Conservation (phyloP, 2,329 filamentous ascomycete species). For the Verticillium zaregamsianum region DNA sequence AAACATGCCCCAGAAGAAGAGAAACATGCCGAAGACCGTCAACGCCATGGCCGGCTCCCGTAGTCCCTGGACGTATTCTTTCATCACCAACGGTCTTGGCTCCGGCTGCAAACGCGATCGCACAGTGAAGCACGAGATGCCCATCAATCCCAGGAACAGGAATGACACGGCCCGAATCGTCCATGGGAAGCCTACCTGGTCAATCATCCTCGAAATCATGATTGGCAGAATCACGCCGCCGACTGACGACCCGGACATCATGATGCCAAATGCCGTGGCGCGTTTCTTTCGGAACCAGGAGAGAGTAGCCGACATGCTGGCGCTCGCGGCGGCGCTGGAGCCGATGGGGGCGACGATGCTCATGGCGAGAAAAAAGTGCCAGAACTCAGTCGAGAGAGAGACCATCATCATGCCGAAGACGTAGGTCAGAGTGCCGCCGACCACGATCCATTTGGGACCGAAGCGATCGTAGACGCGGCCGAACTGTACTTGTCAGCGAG, state of each 20-base stretch:
- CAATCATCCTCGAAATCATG: slow-evolving; percentile 51
- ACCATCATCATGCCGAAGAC: slow-evolving; percentile 65
- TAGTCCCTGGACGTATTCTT: slow-evolving; percentile 43
- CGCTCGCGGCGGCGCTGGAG: slow-evolving; percentile 38
- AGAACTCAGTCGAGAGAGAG: slow-evolving; percentile 42
- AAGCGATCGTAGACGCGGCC: slow-evolving; percentile 63
- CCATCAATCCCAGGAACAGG: slow-evolving; percentile 34
- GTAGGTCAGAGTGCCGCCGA: slow-evolving; percentile 50
- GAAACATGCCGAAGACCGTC: slow-evolving; percentile 41
- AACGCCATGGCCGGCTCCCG: slow-evolving; percentile 39
- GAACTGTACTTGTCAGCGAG: slow-evolving; percentile 22
- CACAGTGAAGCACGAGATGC: slow-evolving; percentile 30
- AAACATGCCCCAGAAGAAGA: slow-evolving; percentile 54
- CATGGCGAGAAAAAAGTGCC: slow-evolving; percentile 40
- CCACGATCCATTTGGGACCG: slow-evolving; percentile 55
- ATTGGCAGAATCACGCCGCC: slow-evolving; percentile 58
- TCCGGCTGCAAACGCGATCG: slow-evolving; percentile 39
- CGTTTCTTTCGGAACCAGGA: slow-evolving; percentile 51
- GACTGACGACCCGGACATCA: slow-evolving; percentile 48
- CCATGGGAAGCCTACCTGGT: slow-evolving; percentile 40
- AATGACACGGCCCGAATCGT: slow-evolving; percentile 44
- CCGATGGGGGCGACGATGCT: slow-evolving; percentile 35
- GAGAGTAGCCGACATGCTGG: slow-evolving; percentile 34
- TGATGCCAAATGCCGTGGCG: slow-evolving; percentile 49
- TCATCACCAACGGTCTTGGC: slow-evolving; percentile 37